These are phyloP conservation scores for Hyphodiscus hymeniophilus DNA, from an alignment of 495 filamentous ascomycete species.

Conservation along the genomic window DNA sequence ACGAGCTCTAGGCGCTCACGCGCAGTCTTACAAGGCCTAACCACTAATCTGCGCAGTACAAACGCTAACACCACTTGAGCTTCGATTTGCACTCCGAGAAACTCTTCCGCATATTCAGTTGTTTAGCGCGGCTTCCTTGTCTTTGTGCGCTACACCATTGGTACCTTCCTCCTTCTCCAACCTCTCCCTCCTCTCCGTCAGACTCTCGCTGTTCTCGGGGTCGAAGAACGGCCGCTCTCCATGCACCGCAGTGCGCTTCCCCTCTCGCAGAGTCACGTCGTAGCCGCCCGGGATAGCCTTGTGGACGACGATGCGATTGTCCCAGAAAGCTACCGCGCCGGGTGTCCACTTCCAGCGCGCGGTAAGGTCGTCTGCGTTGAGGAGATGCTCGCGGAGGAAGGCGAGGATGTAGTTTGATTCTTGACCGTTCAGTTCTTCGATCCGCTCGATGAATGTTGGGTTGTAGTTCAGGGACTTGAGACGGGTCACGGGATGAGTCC, in stretches of 20 bases:
- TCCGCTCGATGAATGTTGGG: background rate
- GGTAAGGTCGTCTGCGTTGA: background rate
- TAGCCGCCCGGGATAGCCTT: background rate
- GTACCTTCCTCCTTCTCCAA: background rate
- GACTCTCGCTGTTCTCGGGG: background rate
- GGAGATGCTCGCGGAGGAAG: background rate
- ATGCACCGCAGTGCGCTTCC: background rate
- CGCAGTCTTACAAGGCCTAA: too few species aligned
- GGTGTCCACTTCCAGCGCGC: background rate
- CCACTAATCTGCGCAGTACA: too few species aligned
- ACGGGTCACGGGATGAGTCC: constrained; percentile 1
- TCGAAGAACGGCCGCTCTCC: constrained; percentile 1
- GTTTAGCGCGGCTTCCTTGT: background rate
- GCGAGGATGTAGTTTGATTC: background rate
- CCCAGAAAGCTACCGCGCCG: background rate
- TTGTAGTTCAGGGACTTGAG: constrained; percentile 2
- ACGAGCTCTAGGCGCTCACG: too few species aligned
- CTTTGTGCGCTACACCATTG: background rate
- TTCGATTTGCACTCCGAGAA: too few species aligned
- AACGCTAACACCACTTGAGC: too few species aligned
- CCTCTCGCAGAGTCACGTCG: background rate
- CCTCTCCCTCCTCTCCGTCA: background rate
- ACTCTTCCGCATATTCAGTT: too few species aligned
- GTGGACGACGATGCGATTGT: constrained; percentile 1
- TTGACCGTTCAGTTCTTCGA: background rate